Base-by-base conservation (phyloP, 2,329 filamentous ascomycete genomes). In the Thelonectria olida region DNA sequence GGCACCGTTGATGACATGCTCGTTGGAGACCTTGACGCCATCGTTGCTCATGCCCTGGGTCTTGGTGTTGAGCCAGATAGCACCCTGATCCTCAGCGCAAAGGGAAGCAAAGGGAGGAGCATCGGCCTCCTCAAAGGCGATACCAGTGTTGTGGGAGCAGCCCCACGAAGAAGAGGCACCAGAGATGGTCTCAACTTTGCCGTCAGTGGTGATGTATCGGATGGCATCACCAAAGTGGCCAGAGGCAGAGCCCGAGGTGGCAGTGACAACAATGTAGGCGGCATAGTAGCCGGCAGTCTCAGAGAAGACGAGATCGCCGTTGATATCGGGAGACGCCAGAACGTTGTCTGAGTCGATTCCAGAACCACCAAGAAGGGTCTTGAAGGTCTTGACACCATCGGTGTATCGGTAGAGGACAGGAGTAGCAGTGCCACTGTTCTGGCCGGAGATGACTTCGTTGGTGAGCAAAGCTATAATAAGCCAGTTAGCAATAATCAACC, bases 61-160 rank as follows among this genome's bases (percentile, higher is more conserved):
- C 56, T 84, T 80, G 20, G 85, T 88, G 78, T 89, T 89, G 49
- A 89, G 78, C 86, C 86, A 89, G 74, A 89, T 86, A 41, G 81
- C 84, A 20, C 86, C 87, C 71, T 89, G 86, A 64, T 89, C 87
- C 67, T 88, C 86, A 17, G 86, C 82, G 67, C 86, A 88, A 60
- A 88, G 77, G 53, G 80, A 84, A 20, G 86, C 84, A 62, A 85
- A 89, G 4, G 87, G 87, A 17, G 82, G 77, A 13, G 79, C 81
- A 50, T 87, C 85, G 19, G 86, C 85, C 17, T 82, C 85, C 71
- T 88, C 87, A 54, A 89, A 83, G 6, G 85, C 86, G 56, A 89
- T 89, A 57, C 87, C 87, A 1, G 86, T 88, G 76, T 89, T 89
- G 79, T 89, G 86, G 6, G 82, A 86, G 78, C 87, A 89, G 17